Conservation (phyloP, 108 stramenopile species). For the Nitzschia sp. region DNA sequence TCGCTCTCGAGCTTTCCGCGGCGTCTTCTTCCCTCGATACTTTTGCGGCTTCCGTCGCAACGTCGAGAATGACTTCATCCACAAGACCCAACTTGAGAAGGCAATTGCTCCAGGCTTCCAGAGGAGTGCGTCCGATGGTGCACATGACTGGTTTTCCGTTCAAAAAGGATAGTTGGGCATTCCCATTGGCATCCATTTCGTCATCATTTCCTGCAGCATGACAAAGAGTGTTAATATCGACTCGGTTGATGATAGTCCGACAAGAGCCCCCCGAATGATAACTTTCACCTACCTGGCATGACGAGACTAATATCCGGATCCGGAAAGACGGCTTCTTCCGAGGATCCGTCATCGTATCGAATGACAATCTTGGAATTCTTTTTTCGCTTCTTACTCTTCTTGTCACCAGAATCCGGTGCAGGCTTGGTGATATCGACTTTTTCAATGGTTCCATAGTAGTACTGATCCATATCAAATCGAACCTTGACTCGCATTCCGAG, state of each 20-base stretch:
- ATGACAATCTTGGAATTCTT: constrained; percentile 54
- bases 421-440: not conserved
- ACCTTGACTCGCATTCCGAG: constrained; percentile 77
- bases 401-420: not conserved
- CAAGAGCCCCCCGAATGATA: not conserved
- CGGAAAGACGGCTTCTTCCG: constrained; percentile 64
- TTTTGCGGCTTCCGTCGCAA: constrained; percentile 51
- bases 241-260: too few relatives aligned
- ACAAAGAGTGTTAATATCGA: not conserved
- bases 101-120: constrained; percentile 84
- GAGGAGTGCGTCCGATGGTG: constrained; percentile 58
- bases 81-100: constrained; percentile 71
- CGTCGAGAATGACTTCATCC: constrained; percentile 72
- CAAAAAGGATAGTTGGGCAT: constrained; percentile 49
- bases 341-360: constrained; percentile 78
- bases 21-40: constrained; percentile 37
- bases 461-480: constrained; percentile 61
- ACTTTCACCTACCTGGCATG: constrained; percentile 59
- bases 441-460: constrained; percentile 65
- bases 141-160: constrained; percentile 67
- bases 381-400: constrained; percentile 27
- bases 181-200: constrained; percentile 48
- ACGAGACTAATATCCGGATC: constrained; percentile 75
- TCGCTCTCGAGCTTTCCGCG: constrained; percentile 45
- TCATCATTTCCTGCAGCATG: constrained; percentile 37